phyloP scores from a whole-genome alignment of 352 stramenopile genomes.

The Halophytophthora batemanensis region DNA sequence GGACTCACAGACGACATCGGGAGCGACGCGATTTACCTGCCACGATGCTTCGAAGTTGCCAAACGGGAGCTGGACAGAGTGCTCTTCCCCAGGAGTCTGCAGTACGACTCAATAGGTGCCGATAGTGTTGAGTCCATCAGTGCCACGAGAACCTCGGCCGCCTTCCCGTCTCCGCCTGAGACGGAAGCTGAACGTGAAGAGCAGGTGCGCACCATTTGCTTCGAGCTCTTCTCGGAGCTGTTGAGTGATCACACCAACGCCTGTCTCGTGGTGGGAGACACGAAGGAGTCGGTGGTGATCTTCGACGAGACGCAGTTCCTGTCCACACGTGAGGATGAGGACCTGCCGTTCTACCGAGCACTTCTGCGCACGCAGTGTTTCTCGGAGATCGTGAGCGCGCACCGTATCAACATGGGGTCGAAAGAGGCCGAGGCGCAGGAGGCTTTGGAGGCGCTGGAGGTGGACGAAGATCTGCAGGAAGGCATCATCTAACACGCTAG shows the following conservation, averaged over 20 bases:
- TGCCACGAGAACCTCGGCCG: constrained; percentile 9
- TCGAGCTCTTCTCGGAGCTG: constrained; percentile 63
- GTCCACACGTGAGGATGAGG: constrained; percentile 48
- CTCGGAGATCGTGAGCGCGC: constrained; percentile 77
- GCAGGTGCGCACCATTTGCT: constrained; percentile 57
- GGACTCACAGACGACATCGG: constrained; percentile 43
- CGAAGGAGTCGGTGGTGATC: constrained; percentile 84
- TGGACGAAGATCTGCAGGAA: constrained; percentile 41
- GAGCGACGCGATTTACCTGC: constrained; percentile 44
- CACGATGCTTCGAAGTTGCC: constrained; percentile 46
- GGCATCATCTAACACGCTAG: constrained; percentile 37
- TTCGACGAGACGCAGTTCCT: constrained; percentile 86
- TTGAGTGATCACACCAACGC: constrained; percentile 68
- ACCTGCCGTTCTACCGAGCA: constrained; percentile 61
- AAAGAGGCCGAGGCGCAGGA: constrained; percentile 30
- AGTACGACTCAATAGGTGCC: constrained; percentile 42
- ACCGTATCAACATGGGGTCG: constrained; percentile 58
- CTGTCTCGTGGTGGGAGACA: constrained; percentile 79
- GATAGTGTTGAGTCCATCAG: constrained; percentile 12
- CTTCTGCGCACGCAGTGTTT: constrained; percentile 81
- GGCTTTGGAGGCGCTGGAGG: constrained; percentile 11
- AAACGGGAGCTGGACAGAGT: constrained; percentile 57
- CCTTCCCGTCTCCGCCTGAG: constrained; percentile 12
- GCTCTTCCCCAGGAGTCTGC: constrained; percentile 32
- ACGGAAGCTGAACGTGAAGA: constrained; percentile 33